Conservation (phyloP, 805 yeast species). For the Candida insectorum region DNA sequence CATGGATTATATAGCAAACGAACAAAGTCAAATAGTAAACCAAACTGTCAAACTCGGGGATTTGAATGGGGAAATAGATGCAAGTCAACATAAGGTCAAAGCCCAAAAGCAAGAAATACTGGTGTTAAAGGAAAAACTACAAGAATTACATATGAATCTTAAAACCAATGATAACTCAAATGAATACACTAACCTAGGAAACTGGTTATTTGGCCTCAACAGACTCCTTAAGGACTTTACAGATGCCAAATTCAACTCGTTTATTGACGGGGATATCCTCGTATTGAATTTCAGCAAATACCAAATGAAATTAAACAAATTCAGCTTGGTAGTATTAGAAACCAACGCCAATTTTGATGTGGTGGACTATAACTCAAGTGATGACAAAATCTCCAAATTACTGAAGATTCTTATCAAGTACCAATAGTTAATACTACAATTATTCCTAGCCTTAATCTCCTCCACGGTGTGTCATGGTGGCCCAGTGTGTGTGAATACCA, state of each 20-base stretch:
- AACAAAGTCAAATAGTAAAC: slow-evolving; percentile 1
- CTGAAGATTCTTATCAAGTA: slow-evolving; percentile 4
- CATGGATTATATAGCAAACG: neutral
- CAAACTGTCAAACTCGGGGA: neutral
- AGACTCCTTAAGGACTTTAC: slow-evolving; percentile 8
- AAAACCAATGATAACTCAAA: neutral
- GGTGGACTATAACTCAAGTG: slow-evolving; percentile 4
- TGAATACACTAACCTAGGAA: slow-evolving; percentile 9
- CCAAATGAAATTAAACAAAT: slow-evolving; percentile 10
- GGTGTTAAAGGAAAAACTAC: neutral
- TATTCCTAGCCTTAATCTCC: too few species aligned
- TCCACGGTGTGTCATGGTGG: too few species aligned
- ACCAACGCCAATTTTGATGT: slow-evolving; percentile 7
- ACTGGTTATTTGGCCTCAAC: slow-evolving; percentile 11
- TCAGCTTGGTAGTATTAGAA: slow-evolving; percentile 4
- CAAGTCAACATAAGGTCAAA: neutral
- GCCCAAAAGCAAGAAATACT: neutral
- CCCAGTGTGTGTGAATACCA: too few species aligned
- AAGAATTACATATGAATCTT: neutral
- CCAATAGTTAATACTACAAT: too few species aligned
- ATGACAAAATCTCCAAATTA: slow-evolving; percentile 3
- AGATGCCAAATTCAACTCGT: slow-evolving; percentile 3
- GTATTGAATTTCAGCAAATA: slow-evolving; percentile 4
- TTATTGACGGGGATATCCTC: slow-evolving; percentile 6
- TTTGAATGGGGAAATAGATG: neutral